Conservation (phyloP, 176 grass and related monocot genomes). For the Areca catechu region DNA sequence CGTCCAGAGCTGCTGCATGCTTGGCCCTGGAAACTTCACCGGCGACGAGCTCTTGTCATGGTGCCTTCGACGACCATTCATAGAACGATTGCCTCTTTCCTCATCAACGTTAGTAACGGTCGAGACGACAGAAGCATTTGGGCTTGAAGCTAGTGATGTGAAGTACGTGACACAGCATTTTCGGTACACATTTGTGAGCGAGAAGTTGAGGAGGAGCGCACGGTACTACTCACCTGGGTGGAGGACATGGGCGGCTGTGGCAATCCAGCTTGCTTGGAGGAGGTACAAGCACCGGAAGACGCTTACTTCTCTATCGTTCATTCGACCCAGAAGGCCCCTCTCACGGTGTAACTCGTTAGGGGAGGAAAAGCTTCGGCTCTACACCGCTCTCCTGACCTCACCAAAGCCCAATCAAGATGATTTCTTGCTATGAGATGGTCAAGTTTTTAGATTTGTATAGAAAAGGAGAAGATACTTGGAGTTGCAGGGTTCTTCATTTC, state of each 20-base stretch:
- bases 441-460: not conserved
- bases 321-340: conserved; percentile 48
- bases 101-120: conserved; percentile 56
- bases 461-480: not conserved
- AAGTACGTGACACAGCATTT: conserved; percentile 97
- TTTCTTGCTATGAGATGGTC: conserved; percentile 12
- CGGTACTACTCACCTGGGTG: conserved; percentile 87
- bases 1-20: conserved; percentile 63
- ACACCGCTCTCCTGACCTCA: conserved; percentile 68
- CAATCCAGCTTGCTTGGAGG: conserved; percentile 78
- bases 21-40: conserved; percentile 83
- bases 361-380: conserved; percentile 77
- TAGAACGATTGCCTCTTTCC: conserved; percentile 60
- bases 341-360: conserved; percentile 43
- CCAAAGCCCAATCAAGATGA: conserved; percentile 87
- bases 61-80: conserved; percentile 76
- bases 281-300: conserved; percentile 75
- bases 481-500: too few relatives aligned
- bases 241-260: conserved; percentile 85
- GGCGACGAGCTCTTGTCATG: conserved; percentile 92
- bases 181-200: conserved; percentile 80
- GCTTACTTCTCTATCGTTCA: conserved; percentile 59
- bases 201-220: conserved; percentile 63
- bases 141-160: conserved; percentile 58
- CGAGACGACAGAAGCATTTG: conserved; percentile 84